Percentiles rank a stretch among this genome's conserved stretches.
phyloP scores from a whole-genome alignment of 2,329 filamentous ascomycete genomes.

The Calonectria multiphialidica region DNA sequence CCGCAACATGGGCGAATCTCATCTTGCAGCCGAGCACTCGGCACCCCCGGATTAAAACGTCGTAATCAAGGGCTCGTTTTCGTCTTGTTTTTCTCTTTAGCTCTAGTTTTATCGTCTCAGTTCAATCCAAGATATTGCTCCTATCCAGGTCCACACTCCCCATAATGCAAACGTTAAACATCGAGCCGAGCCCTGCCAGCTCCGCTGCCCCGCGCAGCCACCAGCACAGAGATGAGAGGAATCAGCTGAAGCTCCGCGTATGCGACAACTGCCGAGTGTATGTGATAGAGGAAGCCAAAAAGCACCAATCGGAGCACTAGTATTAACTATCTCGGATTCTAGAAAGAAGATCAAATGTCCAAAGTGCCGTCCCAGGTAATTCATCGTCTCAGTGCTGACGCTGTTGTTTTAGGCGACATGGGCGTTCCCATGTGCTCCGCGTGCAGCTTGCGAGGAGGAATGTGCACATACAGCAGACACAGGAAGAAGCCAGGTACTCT shows the following conservation, averaged over 20 bases:
- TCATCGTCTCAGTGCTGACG: neutral
- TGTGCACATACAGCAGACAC: neutral
- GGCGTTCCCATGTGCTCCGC: neutral
- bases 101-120: neutral
- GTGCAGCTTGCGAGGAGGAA: neutral
- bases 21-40: neutral
- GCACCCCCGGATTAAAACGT: neutral
- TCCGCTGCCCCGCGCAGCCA: too few species aligned
- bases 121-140: neutral
- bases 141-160: too few species aligned
- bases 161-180: neutral
- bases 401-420: neutral
- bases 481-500: neutral
- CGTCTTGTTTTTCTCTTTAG: neutral
- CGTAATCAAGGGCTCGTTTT: neutral
- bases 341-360: neutral
- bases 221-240: neutral
- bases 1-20: neutral
- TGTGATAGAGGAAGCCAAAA: neutral
- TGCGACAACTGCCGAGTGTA: constrained; percentile 1
- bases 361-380: too few species aligned
- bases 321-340: neutral
- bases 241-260: neutral
- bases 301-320: neutral
- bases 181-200: neutral